Base-by-base conservation (phyloP, 192 early-diverging fungal species). In the Coemansia sp. region DNA sequence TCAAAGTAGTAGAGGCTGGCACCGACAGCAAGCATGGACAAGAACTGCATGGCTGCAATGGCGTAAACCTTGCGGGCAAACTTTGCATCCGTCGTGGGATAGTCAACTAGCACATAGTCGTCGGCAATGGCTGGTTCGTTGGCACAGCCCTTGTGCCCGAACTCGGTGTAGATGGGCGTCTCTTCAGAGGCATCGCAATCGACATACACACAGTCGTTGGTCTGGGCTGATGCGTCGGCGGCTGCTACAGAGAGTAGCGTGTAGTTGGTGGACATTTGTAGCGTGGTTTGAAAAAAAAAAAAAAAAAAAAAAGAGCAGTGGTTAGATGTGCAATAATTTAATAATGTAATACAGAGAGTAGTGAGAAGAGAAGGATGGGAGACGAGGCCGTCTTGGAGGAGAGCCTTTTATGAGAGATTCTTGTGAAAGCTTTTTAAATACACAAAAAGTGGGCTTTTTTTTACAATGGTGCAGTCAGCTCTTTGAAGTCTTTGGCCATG, bases 41-140 rank as follows among this genome's bases (percentile, higher is more conserved):
- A 4, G 3, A 58, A 1, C 28, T 58, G 56, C 18, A 58, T 58
- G 18, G 56, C 56, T 12, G 18, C 33, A 37, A 58, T 58, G 35
- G 56, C 56, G 37, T 58, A 58, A 34, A 58, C 56, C 34, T 58
- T 58, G 56, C 56, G 56, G 5, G 56, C 56, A 58, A 36, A 58
- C 11, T n/a, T 34, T 35, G 28, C 52, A 28, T 31, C 28, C 0
- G 56, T 36, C 3, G 33, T 36, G 20, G 33, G 20, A 6, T 21
- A 28, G 52, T 55, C 52, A 14, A 55, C 34, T 14, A 58, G 7
- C 9, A 21, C 56, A 9, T 58, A 58, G 56, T 58, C 34, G 26
- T 37, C 50, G 3, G 52, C 28, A 7, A 26, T 23, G 28, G 12
- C 28, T 31, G 52, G 28, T 1, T 13, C 28, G 21, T 53, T 16